Percentiles rank a stretch among this genome's conserved stretches.
phyloP scores from a whole-genome alignment of 371 early-diverging fungal species.

The Umbelopsis sp. region DNA sequence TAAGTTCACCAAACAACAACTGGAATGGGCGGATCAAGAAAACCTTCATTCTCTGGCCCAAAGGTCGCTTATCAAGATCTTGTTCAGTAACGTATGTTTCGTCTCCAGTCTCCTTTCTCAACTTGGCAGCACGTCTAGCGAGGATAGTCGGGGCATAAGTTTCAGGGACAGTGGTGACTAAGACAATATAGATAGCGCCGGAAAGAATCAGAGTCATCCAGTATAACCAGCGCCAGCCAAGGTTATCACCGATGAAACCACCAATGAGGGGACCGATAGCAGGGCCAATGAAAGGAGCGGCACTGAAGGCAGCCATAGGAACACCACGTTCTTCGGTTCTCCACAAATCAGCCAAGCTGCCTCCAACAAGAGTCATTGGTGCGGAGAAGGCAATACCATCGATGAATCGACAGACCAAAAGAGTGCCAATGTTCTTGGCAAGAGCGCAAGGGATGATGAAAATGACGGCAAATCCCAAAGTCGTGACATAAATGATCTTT shows the following conservation, averaged over 20 bases:
- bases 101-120: constrained; percentile 12
- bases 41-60: neutral
- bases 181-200: constrained; percentile 19
- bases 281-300: constrained; percentile 21
- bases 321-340: constrained; percentile 10
- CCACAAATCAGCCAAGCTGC: constrained; percentile 14
- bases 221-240: constrained; percentile 40
- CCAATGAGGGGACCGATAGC: constrained; percentile 30
- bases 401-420: constrained; percentile 4
- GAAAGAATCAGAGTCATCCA: constrained; percentile 37
- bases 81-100: constrained; percentile 6
- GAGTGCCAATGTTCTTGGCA: constrained; percentile 7
- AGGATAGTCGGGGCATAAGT: constrained; percentile 21
- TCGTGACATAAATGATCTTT: constrained; percentile 8
- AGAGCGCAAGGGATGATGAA: constrained; percentile 10
- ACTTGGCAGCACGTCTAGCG: neutral
- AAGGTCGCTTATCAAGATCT: constrained; percentile 9
- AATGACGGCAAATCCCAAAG: constrained; percentile 6
- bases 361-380: constrained; percentile 15
- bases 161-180: constrained; percentile 37
- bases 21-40: constrained; percentile 16
- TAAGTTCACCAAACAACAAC: constrained; percentile 9
- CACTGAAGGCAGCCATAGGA: constrained; percentile 15
- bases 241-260: constrained; percentile 24
- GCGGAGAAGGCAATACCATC: constrained; percentile 13